Evolutionary conservation across 1,284 basidiomycete species (phyloP).

Genomic region (Ceratorhiza oryzae-sativae): DNA sequence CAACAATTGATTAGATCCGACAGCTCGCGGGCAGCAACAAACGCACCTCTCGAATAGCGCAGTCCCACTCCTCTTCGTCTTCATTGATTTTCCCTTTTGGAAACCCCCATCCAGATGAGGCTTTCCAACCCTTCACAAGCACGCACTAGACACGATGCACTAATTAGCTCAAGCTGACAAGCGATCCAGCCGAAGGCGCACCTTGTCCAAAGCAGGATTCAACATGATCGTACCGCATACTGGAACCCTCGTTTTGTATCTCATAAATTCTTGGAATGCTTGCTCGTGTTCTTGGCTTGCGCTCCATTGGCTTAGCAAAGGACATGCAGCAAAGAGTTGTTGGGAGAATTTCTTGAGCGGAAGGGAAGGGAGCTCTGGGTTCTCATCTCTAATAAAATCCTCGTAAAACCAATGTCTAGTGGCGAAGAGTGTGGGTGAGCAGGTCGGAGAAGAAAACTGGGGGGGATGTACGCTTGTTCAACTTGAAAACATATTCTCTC

Average conservation of each 20-base stretch:
- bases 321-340: constrained; percentile 85
- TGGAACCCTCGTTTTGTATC: constrained; percentile 96
- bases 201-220: constrained; percentile 91
- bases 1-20: constrained; percentile 13
- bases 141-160: constrained; percentile 66
- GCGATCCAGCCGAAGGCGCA: constrained; percentile 51
- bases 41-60: constrained; percentile 88
- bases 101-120: constrained; percentile 96
- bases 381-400: constrained; percentile 94
- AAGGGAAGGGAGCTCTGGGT: constrained; percentile 85
- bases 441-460: constrained; percentile 36
- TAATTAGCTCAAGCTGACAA: not conserved
- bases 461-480: constrained; percentile 89
- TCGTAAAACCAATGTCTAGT: constrained; percentile 99
- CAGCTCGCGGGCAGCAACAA: not conserved
- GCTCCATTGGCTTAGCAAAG: constrained; percentile 75
- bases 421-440: constrained; percentile 37
- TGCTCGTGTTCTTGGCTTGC: constrained; percentile 75
- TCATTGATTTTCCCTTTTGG: constrained; percentile 99
- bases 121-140: constrained; percentile 97
- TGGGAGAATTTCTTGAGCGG: constrained; percentile 94
- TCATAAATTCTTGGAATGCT: constrained; percentile 84
- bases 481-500: constrained; percentile 98
- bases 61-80: constrained; percentile 80
- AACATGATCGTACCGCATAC: constrained; percentile 99